phyloP scores from a whole-genome alignment of 2,329 filamentous ascomycete genomes.

The Scedosporium apiospermum region DNA sequence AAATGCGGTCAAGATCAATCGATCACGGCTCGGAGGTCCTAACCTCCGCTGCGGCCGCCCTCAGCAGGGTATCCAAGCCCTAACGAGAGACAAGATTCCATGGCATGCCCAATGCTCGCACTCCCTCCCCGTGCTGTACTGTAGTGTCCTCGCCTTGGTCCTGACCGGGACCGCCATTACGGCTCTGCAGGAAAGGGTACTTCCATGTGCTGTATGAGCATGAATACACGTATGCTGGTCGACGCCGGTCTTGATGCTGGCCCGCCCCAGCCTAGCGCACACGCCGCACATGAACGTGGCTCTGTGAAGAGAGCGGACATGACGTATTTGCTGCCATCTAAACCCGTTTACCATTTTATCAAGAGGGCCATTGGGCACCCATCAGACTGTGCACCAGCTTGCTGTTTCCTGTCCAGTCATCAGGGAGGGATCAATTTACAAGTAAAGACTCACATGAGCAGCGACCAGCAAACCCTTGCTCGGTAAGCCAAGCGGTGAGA shows the following conservation, averaged over 20 bases:
- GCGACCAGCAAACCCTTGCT: no score
- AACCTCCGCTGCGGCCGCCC: background rate
- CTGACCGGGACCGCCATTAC: background rate
- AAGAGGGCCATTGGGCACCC: background rate
- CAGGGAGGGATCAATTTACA: no score
- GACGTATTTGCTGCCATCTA: background rate
- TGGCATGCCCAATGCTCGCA: no score
- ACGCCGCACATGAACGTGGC: background rate
- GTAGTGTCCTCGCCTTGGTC: background rate
- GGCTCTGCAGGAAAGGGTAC: background rate
- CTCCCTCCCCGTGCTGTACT: background rate
- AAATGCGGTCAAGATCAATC: background rate
- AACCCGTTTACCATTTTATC: no score
- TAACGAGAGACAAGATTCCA: background rate
- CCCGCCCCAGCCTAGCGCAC: background rate
- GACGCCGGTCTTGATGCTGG: background rate
- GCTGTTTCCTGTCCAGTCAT: background rate
- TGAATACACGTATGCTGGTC: background rate
- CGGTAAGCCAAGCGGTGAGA: no score
- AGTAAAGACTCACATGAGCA: no score
- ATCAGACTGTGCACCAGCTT: background rate
- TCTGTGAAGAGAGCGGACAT: background rate
- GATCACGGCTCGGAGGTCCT: background rate
- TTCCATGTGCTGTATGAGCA: background rate
- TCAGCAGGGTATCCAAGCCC: background rate